Evolutionary conservation across 352 stramenopile genomes (phyloP), one percentile per base, ranked within the genome.

Genomic region (Thalassiosira allenii): DNA sequence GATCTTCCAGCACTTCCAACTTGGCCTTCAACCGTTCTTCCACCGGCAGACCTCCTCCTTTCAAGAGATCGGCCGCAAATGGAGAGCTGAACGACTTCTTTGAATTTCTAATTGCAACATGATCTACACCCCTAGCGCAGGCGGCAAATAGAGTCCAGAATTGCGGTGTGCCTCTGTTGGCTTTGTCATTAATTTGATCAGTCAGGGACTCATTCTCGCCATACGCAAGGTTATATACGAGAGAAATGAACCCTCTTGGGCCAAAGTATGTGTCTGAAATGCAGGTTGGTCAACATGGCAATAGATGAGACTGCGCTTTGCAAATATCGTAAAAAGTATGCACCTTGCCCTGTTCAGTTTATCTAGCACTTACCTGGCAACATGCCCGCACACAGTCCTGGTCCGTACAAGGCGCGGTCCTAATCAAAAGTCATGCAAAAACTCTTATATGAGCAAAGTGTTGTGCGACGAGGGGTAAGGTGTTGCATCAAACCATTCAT

Each of bases 181-280:
- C 63, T 30, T 75, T 75, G 25, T 80, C 51, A 30, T 66, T 77
- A 3, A 64, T 30, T 8, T 40, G n/a, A 22, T n/a, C 61, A 71
- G 12, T 58, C 52, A 81, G 67, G 14, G 73, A 40, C 14, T 81
- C 61, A 40, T 83, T 76, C 49, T 89, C 81, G 5, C 81, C 81
- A 57, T 89, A 89, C 32, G 77, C 63, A 14, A 86, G 65, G 69
- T 71, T 84, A 62, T 89, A 81, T 5, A 89, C 81, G 20, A 89
- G 53, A 20, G 69, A 74, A 33, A 89, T 49, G 41, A 84, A 89
- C 37, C 59, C 52, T 20, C 61, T 56, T 43, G 81, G 81, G 1
- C 81, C 81, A 49, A 66, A 52, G 52, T 89, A 89, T 52, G 22
- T 52, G 32, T 69, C 33, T n/a, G n/a, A n/a, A n/a, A n/a, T n/a